These are phyloP conservation scores for Phylloporus scabripes DNA, from an alignment of 768 basidiomycete genomes.

Conservation along the genomic window DNA sequence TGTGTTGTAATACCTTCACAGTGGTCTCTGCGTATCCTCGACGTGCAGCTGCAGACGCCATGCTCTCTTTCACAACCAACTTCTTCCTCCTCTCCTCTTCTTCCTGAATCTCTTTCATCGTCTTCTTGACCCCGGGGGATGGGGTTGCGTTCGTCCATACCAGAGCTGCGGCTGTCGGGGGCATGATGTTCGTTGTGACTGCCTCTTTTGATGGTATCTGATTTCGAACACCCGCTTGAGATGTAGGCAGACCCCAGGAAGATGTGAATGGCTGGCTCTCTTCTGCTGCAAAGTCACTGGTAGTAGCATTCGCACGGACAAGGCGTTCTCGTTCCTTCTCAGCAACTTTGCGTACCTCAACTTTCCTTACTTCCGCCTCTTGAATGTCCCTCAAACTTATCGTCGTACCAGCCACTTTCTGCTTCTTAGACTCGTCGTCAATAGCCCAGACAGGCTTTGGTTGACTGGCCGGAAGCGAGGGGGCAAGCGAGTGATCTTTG, in stretches of 20 bases:
- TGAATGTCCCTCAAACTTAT: constrained; percentile 91
- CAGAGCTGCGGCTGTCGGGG: constrained; percentile 34
- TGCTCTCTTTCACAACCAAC: constrained; percentile 52
- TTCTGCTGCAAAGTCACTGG: constrained; percentile 39
- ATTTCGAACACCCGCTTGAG: constrained; percentile 61
- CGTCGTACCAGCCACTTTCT: constrained; percentile 38
- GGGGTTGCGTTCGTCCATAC: constrained; percentile 74
- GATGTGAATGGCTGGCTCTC: constrained; percentile 58
- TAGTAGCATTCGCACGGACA: constrained; percentile 40
- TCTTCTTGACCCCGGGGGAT: constrained; percentile 64
- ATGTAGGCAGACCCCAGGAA: constrained; percentile 84
- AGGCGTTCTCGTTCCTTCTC: constrained; percentile 67
- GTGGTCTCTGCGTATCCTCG: constrained; percentile 78
- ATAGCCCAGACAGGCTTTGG: constrained; percentile 60
- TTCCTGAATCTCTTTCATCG: constrained; percentile 98
- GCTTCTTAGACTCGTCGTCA: constrained; percentile 63
- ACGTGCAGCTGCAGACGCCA: constrained; percentile 50
- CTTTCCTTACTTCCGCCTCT: constrained; percentile 81
- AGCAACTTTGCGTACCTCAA: constrained; percentile 68
- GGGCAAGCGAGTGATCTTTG: constrained; percentile 24
- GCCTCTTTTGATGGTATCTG: constrained; percentile 40
- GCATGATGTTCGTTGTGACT: constrained; percentile 15
- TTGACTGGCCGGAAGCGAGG: constrained; percentile 19
- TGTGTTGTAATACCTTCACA: constrained; percentile 47
- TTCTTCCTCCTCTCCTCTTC: constrained; percentile 90